These are phyloP conservation scores for Rosa lucieae DNA, from an alignment of 306 rosid species.

Conservation along the genomic window DNA sequence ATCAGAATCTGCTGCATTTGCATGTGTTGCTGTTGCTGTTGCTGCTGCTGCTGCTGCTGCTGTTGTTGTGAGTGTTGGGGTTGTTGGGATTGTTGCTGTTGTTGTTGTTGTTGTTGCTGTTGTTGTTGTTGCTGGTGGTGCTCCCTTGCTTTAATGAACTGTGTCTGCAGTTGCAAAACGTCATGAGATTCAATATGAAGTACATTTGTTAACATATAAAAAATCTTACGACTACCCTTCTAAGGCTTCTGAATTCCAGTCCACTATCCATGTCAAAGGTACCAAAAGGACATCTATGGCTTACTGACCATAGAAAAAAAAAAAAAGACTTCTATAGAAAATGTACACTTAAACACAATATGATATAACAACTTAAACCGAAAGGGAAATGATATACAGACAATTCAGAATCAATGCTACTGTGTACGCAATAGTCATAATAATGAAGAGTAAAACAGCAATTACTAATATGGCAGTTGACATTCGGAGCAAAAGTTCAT, in stretches of 20 bases:
- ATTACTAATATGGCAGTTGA: neutral
- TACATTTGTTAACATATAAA: conserved; percentile 7
- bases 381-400: neutral
- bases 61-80: conserved; percentile 45
- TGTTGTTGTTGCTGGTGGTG: conserved; percentile 78
- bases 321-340: neutral
- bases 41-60: conserved; percentile 61
- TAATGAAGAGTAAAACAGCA: neutral
- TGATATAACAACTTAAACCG: neutral
- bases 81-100: conserved; percentile 32
- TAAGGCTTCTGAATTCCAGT: conserved; percentile 8
- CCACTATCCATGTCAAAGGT: conserved; percentile 17
- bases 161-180: conserved; percentile 60
- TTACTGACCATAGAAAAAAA: neutral
- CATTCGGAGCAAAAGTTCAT: neutral
- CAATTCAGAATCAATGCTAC: neutral
- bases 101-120: conserved; percentile 57
- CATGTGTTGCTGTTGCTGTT: conserved; percentile 49
- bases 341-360: neutral
- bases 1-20: conserved; percentile 27
- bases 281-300: neutral
- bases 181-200: conserved; percentile 31
- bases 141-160: conserved; percentile 84
- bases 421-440: too few relatives aligned
- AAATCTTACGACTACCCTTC: neutral